These are phyloP conservation scores for Aspergillus ibericus DNA, from an alignment of 2,329 filamentous ascomycete genomes.

Conservation along the genomic window DNA sequence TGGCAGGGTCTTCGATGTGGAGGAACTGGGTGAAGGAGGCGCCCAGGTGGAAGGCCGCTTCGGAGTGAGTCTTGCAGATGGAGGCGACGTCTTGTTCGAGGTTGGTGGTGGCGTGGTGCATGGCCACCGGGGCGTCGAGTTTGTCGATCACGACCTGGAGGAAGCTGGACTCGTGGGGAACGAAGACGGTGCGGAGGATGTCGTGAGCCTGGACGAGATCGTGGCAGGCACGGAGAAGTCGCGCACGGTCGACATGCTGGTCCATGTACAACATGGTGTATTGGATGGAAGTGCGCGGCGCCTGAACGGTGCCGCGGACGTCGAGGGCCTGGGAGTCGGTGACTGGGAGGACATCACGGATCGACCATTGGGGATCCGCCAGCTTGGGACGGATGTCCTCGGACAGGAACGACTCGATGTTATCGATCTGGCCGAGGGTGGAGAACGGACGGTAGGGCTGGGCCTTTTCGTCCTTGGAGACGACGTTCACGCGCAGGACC, in stretches of 20 bases:
- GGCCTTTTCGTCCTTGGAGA: constrained; percentile 15
- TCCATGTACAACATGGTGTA: constrained; percentile 65
- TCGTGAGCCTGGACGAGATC: constrained; percentile 59
- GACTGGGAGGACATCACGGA: constrained; percentile 59
- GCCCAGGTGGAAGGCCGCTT: constrained; percentile 55
- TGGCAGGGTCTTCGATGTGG: constrained; percentile 40
- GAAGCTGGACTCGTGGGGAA: constrained; percentile 50
- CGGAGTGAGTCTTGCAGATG: constrained; percentile 53
- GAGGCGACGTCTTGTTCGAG: constrained; percentile 50
- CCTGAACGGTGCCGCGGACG: constrained; percentile 57
- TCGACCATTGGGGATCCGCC: constrained; percentile 47
- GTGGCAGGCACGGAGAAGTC: constrained; percentile 42
- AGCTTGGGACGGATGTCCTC: constrained; percentile 52
- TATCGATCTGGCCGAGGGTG: constrained; percentile 42
- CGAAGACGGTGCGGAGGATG: constrained; percentile 64
- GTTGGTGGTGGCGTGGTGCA: constrained; percentile 50
- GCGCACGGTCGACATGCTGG: constrained; percentile 46
- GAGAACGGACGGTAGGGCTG: constrained; percentile 52
- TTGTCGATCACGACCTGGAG: constrained; percentile 57
- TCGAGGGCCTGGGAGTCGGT: constrained; percentile 61
- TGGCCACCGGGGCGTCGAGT: constrained; percentile 47
- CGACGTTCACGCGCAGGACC: constrained; percentile 44
- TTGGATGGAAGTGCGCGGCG: constrained; percentile 62
- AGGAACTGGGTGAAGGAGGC: constrained; percentile 60
- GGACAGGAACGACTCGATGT: constrained; percentile 44